Base-by-base conservation (phyloP, 495 filamentous ascomycete species). In the Aspergillus leporis region DNA sequence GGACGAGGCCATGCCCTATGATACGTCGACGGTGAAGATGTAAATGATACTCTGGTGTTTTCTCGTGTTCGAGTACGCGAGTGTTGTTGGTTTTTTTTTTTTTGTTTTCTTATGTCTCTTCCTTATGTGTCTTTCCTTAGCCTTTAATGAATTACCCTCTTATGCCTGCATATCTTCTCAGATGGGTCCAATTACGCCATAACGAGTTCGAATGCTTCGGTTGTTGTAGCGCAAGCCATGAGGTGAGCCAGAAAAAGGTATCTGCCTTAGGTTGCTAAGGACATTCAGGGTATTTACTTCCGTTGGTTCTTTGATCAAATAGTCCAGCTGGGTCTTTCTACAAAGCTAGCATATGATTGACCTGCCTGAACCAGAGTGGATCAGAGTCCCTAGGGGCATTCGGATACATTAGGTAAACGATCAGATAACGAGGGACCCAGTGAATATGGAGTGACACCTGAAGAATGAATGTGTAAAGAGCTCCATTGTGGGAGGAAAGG, bases 11-110 rank as follows among this genome's bases (percentile, higher is more conserved):
- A 65, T 69, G 60, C 55, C 58, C 60, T 64, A 65, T 65, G 64
- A 68, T 65, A 59, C 63, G 61, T 61, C 66, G 62, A 71, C 63
- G 65, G 67, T 63, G 70, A 73, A 75, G 70, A 76, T 78, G 76
- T 77, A 78, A 74, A 77, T 77, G 76, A 78, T 76, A 74, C 67
- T 74, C 66, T 65, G 63, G 65, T 68, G 66, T 71, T 73, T 64
- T 54, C 58, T 62, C 64, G 67, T 74, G 69, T 73, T 75, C 65
- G 56, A 72, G 61, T 73, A 70, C 68, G 65, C 70, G 67, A 63
- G 55, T 59, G 62, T 60, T 62, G 48, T 63, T 56, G 60, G 51
- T 61, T 64, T 62, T 61, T 63, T 12, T 59, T 53, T 58, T 55
- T 53, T 50, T 63, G 52, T 53, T 51, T 59, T 61, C 34, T 55